Conservation (phyloP, 192 early-diverging fungal genomes). For the Pilaira anomala region DNA sequence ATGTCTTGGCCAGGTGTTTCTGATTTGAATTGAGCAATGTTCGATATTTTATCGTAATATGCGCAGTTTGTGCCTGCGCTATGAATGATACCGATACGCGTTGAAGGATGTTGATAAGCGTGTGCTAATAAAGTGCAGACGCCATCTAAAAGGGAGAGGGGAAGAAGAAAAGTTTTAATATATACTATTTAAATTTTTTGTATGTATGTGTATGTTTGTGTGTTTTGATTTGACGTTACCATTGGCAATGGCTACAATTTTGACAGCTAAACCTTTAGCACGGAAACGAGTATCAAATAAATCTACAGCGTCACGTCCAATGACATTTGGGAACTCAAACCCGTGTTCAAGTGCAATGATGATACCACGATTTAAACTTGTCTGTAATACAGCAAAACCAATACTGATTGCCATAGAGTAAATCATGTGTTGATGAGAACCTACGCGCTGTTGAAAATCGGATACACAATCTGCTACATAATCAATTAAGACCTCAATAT, state of each 20-base stretch:
- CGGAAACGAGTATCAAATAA: slow-evolving; percentile 73
- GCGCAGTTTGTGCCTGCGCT: slow-evolving; percentile 92
- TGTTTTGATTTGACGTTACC: slow-evolving; percentile 58
- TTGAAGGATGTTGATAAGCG: slow-evolving; percentile 71
- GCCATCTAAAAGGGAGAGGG: slow-evolving; percentile 62
- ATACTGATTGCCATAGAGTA: slow-evolving; percentile 64
- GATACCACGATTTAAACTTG: slow-evolving; percentile 54
- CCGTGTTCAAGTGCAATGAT: slow-evolving; percentile 80
- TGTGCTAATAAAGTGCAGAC: slow-evolving; percentile 87
- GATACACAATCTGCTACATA: slow-evolving; percentile 69
- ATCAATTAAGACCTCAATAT: slow-evolving; percentile 59
- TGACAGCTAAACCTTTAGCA: slow-evolving; percentile 66
- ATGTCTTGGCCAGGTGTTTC: slow-evolving; percentile 48
- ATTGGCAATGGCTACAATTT: slow-evolving; percentile 79
- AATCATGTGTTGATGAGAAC: slow-evolving; percentile 4
- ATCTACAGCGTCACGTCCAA: slow-evolving; percentile 77
- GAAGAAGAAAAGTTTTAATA: background rate
- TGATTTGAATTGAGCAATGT: slow-evolving; percentile 44
- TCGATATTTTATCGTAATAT: slow-evolving; percentile 60
- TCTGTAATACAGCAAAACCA: slow-evolving; percentile 48
- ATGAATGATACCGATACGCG: slow-evolving; percentile 82
- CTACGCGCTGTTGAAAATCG: slow-evolving; percentile 45
- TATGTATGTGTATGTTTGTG: too few species aligned
- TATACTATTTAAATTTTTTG: slow-evolving; percentile 48
- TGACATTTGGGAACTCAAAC: slow-evolving; percentile 70